These are phyloP conservation scores for Herpetospermum pedunculosum DNA, from an alignment of 306 rosid genomes.

Conservation along the genomic window DNA sequence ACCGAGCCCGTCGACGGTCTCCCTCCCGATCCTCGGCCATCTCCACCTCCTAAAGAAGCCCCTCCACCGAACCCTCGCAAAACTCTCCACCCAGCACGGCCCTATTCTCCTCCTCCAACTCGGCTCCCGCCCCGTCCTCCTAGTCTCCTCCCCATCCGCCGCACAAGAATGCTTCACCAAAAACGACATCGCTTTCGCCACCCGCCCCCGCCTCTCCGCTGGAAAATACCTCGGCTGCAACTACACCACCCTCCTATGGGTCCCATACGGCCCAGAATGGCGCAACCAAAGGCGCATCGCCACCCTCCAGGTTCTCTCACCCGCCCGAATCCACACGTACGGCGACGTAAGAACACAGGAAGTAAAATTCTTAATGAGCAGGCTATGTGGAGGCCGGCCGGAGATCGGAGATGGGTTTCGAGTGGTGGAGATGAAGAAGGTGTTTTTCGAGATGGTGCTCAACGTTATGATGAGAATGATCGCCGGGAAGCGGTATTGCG, in stretches of 20 bases:
- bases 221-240: constrained; percentile 9
- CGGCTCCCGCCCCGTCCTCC: constrained; percentile 19
- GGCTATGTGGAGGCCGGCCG: background rate
- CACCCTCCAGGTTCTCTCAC: constrained; percentile 17
- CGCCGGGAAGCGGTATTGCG: constrained; percentile 19
- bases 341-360: constrained; percentile 16
- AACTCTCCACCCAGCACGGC: constrained; percentile 16
- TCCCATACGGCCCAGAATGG: constrained; percentile 33
- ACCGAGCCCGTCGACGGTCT: constrained; percentile 13
- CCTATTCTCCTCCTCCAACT: constrained; percentile 19
- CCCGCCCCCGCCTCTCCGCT: constrained; percentile 3
- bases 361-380: constrained; percentile 14
- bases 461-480: constrained; percentile 27
- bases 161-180: constrained; percentile 10
- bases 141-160: constrained; percentile 17
- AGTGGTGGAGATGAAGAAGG: constrained; percentile 18
- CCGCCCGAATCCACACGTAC: constrained; percentile 17
- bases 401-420: background rate
- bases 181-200: constrained; percentile 11
- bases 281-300: constrained; percentile 23
- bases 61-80: constrained; percentile 18
- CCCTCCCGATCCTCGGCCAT: constrained; percentile 25
- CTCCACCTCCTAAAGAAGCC: constrained; percentile 27
- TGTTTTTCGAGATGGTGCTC: constrained; percentile 22
- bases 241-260: constrained; percentile 18